Evolutionary conservation across 208 protist species (phyloP).

Genomic region (Ichthyophonus hoferi): DNA sequence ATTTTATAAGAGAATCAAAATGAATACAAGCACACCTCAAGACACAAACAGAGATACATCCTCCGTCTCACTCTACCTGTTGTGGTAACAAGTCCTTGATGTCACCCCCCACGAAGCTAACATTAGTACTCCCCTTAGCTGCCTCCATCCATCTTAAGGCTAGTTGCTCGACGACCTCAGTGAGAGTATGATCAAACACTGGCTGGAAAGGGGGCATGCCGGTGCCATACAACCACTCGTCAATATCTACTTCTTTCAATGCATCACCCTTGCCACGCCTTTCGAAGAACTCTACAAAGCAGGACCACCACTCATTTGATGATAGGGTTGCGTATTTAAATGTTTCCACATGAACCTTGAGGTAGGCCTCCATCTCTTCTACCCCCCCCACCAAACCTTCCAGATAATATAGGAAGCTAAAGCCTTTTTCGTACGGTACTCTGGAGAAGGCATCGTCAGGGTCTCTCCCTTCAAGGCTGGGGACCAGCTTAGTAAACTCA

Average conservation of each 20-base stretch:
- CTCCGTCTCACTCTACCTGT: neutral
- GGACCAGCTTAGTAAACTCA: constrained; percentile 58
- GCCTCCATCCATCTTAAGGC: neutral
- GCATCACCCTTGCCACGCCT: neutral
- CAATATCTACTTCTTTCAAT: neutral
- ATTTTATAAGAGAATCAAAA: too few relatives aligned
- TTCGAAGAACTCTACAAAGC: constrained; percentile 59
- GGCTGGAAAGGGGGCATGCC: neutral
- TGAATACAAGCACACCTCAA: too few relatives aligned
- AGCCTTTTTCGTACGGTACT: constrained; percentile 72
- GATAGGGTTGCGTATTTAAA: constrained; percentile 54
- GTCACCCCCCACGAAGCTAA: neutral
- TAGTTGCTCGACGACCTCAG: neutral
- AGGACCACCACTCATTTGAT: constrained; percentile 55
- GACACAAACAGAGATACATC: neutral
- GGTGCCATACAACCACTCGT: neutral
- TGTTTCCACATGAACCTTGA: constrained; percentile 54
- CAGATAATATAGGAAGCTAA: constrained; percentile 66
- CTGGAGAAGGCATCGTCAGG: constrained; percentile 75
- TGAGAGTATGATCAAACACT: neutral
- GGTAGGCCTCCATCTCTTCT: constrained; percentile 52
- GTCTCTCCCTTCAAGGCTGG: constrained; percentile 52
- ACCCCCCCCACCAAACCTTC: constrained; percentile 56
- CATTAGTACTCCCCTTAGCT: neutral
- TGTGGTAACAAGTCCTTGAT: neutral